phyloP scores from a whole-genome alignment of 331 rosid genomes.

The Acacia pycnantha region DNA sequence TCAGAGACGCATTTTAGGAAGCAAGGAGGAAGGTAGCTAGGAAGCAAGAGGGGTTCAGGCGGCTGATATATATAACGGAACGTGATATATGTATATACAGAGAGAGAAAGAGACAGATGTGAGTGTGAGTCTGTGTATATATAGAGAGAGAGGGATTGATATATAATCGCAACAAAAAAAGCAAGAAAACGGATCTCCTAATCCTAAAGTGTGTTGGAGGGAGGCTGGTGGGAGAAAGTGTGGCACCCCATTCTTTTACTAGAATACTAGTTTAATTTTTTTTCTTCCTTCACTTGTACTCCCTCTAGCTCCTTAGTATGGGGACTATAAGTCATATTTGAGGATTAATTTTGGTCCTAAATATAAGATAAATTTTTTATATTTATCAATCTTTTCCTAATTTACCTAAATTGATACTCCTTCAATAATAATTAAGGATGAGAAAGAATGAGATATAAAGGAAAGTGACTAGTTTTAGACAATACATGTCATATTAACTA shows the following conservation, averaged over 20 bases:
- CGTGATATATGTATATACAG: slow-evolving; percentile 1
- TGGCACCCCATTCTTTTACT: slow-evolving; percentile 12
- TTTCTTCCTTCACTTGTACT: not conserved
- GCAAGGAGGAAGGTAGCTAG: slow-evolving; percentile 11
- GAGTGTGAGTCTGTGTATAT: not conserved
- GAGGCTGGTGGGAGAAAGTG: slow-evolving; percentile 14
- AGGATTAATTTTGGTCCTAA: no score
- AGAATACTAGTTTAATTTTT: not conserved
- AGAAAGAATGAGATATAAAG: no score
- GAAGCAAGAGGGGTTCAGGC: slow-evolving; percentile 25
- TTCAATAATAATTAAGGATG: no score
- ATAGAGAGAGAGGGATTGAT: not conserved
- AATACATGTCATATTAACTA: no score
- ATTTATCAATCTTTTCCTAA: no score
- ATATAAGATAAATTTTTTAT: no score
- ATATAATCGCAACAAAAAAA: not conserved
- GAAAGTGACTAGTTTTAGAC: no score
- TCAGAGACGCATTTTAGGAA: not conserved
- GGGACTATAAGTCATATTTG: no score
- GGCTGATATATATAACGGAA: slow-evolving; percentile 44
- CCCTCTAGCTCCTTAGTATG: no score
- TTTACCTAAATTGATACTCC: no score
- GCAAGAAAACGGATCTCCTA: slow-evolving; percentile 29
- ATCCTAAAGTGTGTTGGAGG: slow-evolving; percentile 22
- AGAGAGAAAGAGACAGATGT: not conserved